Conservation (phyloP, 306 rosid genomes). For the Dryas octopetala region DNA sequence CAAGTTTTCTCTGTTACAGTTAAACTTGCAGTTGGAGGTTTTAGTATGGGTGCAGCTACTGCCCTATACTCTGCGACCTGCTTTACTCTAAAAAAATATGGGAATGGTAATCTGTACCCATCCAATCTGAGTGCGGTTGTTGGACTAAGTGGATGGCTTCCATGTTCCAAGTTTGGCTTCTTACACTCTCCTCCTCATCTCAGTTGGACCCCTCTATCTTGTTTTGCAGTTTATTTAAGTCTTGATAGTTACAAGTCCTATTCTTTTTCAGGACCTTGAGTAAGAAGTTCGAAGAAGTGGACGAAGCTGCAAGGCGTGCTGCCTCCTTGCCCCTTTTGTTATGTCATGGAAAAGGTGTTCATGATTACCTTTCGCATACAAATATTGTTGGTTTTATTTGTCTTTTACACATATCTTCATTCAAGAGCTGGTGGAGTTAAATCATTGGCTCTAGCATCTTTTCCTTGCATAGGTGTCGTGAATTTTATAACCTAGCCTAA, state of each 20-base stretch:
- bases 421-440: not conserved
- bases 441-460: not conserved
- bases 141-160: conserved; percentile 99
- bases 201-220: not conserved
- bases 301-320: conserved; percentile 63
- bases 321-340: conserved; percentile 76
- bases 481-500: not conserved
- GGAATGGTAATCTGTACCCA: conserved; percentile 65
- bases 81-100: conserved; percentile 65
- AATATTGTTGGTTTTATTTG: not conserved
- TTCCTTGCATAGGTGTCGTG: not conserved
- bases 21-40: conserved; percentile 96
- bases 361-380: not conserved
- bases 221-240: conserved; percentile 10
- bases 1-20: conserved; percentile 44
- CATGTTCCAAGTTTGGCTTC: conserved; percentile 78
- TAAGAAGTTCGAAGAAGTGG: conserved; percentile 58
- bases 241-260: conserved; percentile 24
- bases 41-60: conserved; percentile 98
- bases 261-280: conserved; percentile 61
- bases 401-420: not conserved
- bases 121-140: conserved; percentile 78
- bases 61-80: conserved; percentile 87
- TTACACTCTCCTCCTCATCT: conserved; percentile 26
- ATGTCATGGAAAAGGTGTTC: conserved; percentile 92